Evolutionary conservation across 2,329 filamentous ascomycete genomes (phyloP), one percentile per base, ranked within the genome.

Genomic region (Colletotrichum incanum): DNA sequence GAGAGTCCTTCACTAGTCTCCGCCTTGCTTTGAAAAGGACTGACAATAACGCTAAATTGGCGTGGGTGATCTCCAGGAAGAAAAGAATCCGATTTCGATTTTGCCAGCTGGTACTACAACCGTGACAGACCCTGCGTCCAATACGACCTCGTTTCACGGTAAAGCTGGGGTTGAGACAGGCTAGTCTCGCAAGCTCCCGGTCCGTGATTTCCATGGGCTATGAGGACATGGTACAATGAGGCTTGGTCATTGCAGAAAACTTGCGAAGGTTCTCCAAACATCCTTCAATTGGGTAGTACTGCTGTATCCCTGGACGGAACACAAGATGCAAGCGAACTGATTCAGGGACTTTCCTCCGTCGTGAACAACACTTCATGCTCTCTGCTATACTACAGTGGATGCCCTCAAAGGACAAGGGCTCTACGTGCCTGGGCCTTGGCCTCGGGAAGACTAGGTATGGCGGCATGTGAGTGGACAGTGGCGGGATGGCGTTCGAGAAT

Each of bases 71-170:
- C n/a, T 58, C 34, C 6, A 43, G 1, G 23, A 20, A 34, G 39
- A 59, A 6, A n/a, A 34, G 52, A 26, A 18, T 39, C 65, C 16
- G 65, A 16, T 26, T 67, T 61, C 31, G 37, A 73, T 52, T 31
- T 37, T 39, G 62, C 56, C 56, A 55, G 58, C 52, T 56, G 72
- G 45, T 37, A 50, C 70, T 12, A 61, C 61, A 63, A 67, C 55
- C 41, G 39, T 68, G 60, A 26, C 50, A 58, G 63, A 45, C 58
- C 58, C 20, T 41, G 63, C 28, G 45, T 31, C 26, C 50, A n/a
- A 41, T 47, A 31, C 49, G 7, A 34, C 41, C 58, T 23, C 39
- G 47, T 50, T 65, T 52, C 28, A 31, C 6, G 28, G 28, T 31
- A 31, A 31, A 6, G 28, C 28, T 31, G 28, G 28, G 28, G 28